Percentiles rank a stretch among this genome's conserved stretches.
Conservation (phyloP, 306 rosid species). For the Benincasa hispida region DNA sequence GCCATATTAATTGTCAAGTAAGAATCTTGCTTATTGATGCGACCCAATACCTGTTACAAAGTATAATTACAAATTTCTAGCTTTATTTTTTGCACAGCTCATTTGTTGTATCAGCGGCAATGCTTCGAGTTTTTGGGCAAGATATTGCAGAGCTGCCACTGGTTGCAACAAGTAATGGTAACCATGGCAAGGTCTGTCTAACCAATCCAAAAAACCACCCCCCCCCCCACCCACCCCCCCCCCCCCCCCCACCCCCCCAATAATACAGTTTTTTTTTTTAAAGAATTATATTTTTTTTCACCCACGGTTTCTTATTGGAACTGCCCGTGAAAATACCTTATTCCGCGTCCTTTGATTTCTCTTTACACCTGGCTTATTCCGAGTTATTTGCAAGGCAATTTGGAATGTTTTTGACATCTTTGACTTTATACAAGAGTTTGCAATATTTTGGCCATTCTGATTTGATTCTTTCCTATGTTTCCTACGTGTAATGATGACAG, state of each 20-base stretch:
- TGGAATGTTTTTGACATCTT: background rate
- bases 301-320: background rate
- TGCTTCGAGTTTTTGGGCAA: slow-evolving; percentile 68
- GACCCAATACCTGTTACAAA: background rate
- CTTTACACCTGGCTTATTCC: background rate
- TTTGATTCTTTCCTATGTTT: background rate
- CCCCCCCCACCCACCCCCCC: no score
- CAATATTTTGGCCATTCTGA: background rate
- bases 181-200: slow-evolving; percentile 73
- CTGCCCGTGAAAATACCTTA: background rate
- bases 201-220: no score
- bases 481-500: slow-evolving; percentile 23
- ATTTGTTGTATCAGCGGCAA: slow-evolving; percentile 80
- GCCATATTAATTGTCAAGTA: slow-evolving; percentile 86
- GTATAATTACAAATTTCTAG: slow-evolving; percentile 13
- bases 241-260: no score
- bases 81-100: slow-evolving; percentile 62
- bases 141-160: slow-evolving; percentile 89
- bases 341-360: background rate
- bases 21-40: slow-evolving; percentile 16
- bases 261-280: background rate
- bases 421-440: background rate
- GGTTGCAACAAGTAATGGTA: slow-evolving; percentile 70
- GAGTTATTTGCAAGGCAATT: background rate
- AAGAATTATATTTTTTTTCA: background rate